Evolutionary conservation across 1,139 yeast species (phyloP), one percentile per base, ranked within the genome.

Genomic region (Sugiyamaella castrensis): DNA sequence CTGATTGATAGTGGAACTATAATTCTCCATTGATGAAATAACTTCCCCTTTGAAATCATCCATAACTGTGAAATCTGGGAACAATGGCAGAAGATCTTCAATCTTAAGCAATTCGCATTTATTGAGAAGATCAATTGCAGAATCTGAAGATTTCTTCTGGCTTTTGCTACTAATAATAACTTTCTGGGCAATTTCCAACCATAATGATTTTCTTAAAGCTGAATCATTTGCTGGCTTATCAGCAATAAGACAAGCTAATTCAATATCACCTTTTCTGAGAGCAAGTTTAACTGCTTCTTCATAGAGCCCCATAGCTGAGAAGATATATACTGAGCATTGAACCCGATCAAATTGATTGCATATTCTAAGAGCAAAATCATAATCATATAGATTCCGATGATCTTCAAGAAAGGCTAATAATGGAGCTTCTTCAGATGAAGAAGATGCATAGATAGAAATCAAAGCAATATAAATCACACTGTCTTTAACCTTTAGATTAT

Each of bases 211-310:
- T 50, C 92, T 77, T 40, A 79, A 65, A 24, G 75, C 73, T 38
- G 68, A 69, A 39, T 71, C 72, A 45, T 75, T 74, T 4, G 66
- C 65, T 2, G 80, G 76, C 50, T 73, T 73, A 51, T 80, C 82
- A 0, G 84, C 85, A 12, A 80, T 75, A 5, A 69, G 61, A 40
- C 75, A 74, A 0, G 87, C 95, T 42, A 81, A 72, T 16, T 82
- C 84, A 7, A 83, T 69, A 59, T 85, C 71, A 41, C 80, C 79
- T 55, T 82, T 71, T 4, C 77, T 73, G 37, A 92, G 70, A 0
- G 97, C 94, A 52, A 91, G 64, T 44, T 75, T 74, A 36, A 91
- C 80, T 0, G 98, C 98, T 52, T 87, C 92, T 53, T 87, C 95
- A 62, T 76, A 87, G 43, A 85, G 72, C 4, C 76, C 80, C 71